Evolutionary conservation across 83 land plant genomes (phyloP), one percentile per base, ranked within the genome.

Genomic region (Picea abies): DNA sequence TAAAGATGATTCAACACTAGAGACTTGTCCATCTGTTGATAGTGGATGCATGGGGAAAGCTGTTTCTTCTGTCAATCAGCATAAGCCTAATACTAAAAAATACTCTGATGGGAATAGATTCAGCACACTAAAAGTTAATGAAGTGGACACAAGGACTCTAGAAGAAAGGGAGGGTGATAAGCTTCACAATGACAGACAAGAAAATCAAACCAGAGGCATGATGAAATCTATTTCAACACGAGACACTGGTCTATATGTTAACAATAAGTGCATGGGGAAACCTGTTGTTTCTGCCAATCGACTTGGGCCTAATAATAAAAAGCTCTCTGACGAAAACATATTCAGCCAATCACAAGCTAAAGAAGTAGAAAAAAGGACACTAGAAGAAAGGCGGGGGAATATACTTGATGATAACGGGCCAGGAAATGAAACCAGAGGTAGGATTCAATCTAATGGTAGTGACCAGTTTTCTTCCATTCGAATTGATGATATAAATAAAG

Each of bases 401-500:
- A 78, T 81, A 10, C 79, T 84, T 12, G 83, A 84, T 84, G 89
- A 83, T 75, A 86, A 84, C 25, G 84, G 82, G 76, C 77, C 78
- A 0, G 90, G 84, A 84, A 80, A 83, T 29, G 90, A 83, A 77
- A 83, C 86, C 12, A 85, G 83, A 79, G 78, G 79, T 70, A 85
- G 83, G 8, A 67, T 73, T 73, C 83, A 86, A 83, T 85, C 37
- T 83, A 77, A 66, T 58, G 79, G 49, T 5, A 76, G 78, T 80
- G 76, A 67, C 29, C 15, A 67, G 17, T 67, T 67, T 5, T 67
- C 81, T 56, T 80, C 66, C 64, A 17, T 90, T 86, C 32, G 85
- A 86, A 66, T 88, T 4, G 85, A 84, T 60, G 88, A 85, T 81
- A 75, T 90, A 39, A 86, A 95, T 80, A 87, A 85, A 52, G 98